Evolutionary conservation across 768 basidiomycete species (phyloP).

Genomic region (Boletus insuetus): DNA sequence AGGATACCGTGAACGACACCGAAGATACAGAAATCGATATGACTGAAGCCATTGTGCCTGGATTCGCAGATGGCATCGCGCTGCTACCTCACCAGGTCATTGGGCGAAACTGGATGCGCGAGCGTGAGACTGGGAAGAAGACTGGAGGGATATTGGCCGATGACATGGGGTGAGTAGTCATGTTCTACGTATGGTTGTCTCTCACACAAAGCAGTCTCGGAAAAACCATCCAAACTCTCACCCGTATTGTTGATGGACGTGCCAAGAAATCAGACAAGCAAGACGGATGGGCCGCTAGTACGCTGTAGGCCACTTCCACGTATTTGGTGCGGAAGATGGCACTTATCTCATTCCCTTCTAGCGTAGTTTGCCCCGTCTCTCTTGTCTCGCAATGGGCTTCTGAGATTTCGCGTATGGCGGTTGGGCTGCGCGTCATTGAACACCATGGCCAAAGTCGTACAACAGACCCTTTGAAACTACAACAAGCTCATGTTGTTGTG

Average conservation of each 20-base stretch:
- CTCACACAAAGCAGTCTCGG: conserved; percentile 52
- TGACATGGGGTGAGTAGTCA: conserved; percentile 68
- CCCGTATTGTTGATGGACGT: conserved; percentile 81
- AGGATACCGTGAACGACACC: conserved; percentile 55
- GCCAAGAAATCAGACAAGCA: conserved; percentile 66
- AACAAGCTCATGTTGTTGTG: conserved; percentile 67
- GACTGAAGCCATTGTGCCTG: conserved; percentile 69
- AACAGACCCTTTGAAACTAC: conserved; percentile 55
- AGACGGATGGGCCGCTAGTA: conserved; percentile 69
- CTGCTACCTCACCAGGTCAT: conserved; percentile 87
- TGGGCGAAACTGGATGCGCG: conserved; percentile 84
- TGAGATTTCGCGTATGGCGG: conserved; percentile 74
- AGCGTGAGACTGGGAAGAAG: conserved; percentile 76
- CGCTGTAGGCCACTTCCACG: conserved; percentile 46
- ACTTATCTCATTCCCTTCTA: conserved; percentile 27
- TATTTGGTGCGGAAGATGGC: background rate
- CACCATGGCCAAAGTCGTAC: conserved; percentile 82
- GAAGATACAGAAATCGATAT: conserved; percentile 51
- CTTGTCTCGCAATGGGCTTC: conserved; percentile 90
- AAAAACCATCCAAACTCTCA: conserved; percentile 89
- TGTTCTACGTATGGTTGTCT: background rate
- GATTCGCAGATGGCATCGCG: conserved; percentile 65
- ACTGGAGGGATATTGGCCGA: conserved; percentile 89
- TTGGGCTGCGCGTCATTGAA: conserved; percentile 64
- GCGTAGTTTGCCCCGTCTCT: conserved; percentile 84